Conservation (phyloP, 441 rosid genomes). For the Aquilaria agallochum region DNA sequence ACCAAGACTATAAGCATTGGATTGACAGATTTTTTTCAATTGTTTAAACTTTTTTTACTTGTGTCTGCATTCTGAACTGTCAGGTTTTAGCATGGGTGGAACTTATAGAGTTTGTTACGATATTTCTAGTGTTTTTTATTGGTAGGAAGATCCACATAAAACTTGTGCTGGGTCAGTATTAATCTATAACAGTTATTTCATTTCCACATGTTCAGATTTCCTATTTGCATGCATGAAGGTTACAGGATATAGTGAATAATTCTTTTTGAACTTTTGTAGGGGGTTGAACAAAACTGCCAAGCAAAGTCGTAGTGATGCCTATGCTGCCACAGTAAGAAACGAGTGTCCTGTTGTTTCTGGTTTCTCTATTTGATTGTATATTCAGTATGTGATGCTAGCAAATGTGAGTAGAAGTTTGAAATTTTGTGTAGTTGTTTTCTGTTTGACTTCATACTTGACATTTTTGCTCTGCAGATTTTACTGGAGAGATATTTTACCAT, state of each 20-base stretch:
- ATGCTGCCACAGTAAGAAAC: conserved; percentile 71
- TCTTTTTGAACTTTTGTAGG: conserved; percentile 35
- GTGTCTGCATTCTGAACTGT: too few relatives aligned
- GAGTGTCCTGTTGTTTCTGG: neutral
- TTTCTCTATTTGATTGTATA: neutral
- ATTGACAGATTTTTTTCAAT: too few relatives aligned
- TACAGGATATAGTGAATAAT: neutral
- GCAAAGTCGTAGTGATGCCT: conserved; percentile 57
- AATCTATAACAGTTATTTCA: too few relatives aligned
- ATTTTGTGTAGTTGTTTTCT: neutral
- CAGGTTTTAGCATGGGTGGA: too few relatives aligned
- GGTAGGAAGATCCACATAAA: too few relatives aligned
- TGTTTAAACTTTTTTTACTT: too few relatives aligned
- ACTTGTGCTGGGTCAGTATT: too few relatives aligned
- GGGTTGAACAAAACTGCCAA: conserved; percentile 55
- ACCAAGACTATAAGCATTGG: too few relatives aligned
- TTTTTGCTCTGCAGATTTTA: conserved; percentile 48
- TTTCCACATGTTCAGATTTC: too few relatives aligned
- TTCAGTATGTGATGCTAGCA: neutral
- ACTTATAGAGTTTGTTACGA: too few relatives aligned
- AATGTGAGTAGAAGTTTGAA: neutral
- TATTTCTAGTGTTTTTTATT: too few relatives aligned
- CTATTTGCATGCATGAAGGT: too few relatives aligned
- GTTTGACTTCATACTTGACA: neutral
- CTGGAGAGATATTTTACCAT: conserved; percentile 70